These are phyloP conservation scores for Tetratostichococcus sp. DNA, from an alignment of 139 green algal species.

Conservation along the genomic window DNA sequence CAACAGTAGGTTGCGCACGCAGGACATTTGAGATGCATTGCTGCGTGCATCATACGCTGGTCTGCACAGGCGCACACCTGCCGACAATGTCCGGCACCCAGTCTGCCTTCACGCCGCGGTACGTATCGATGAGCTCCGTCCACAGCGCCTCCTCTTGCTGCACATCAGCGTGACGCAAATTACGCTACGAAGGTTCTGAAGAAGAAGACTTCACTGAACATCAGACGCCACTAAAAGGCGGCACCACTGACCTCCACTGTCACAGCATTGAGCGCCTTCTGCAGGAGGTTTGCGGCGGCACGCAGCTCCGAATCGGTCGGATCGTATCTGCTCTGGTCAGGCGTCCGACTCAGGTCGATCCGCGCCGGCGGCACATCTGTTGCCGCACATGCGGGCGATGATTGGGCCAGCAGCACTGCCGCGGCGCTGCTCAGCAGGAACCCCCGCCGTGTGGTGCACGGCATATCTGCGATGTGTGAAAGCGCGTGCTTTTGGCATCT, in stretches of 20 bases:
- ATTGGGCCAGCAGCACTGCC: background rate
- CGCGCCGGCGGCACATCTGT: background rate
- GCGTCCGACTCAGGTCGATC: conserved; percentile 47
- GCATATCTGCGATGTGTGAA: too few relatives aligned
- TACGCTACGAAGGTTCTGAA: too few relatives aligned
- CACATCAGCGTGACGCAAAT: conserved; percentile 8
- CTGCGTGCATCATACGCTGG: too few relatives aligned
- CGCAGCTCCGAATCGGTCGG: conserved; percentile 59
- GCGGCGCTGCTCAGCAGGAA: background rate
- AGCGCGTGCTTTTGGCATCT: too few relatives aligned
- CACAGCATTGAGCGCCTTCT: conserved; percentile 65
- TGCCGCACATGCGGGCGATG: background rate
- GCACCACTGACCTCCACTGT: conserved; percentile 38
- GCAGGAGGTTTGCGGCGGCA: conserved; percentile 56
- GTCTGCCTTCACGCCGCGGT: conserved; percentile 42
- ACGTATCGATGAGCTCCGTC: conserved; percentile 60
- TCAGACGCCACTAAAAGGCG: too few relatives aligned
- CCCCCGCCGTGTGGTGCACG: too few relatives aligned
- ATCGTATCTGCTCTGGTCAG: conserved; percentile 70
- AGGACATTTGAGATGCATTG: conserved; percentile 4
- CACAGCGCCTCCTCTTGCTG: conserved; percentile 71
- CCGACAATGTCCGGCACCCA: conserved; percentile 84
- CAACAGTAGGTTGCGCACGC: background rate
- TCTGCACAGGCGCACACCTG: background rate
- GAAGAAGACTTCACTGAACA: too few relatives aligned